Base-by-base conservation (phyloP, 1,284 basidiomycete species). In the Golubevia pallescens region DNA sequence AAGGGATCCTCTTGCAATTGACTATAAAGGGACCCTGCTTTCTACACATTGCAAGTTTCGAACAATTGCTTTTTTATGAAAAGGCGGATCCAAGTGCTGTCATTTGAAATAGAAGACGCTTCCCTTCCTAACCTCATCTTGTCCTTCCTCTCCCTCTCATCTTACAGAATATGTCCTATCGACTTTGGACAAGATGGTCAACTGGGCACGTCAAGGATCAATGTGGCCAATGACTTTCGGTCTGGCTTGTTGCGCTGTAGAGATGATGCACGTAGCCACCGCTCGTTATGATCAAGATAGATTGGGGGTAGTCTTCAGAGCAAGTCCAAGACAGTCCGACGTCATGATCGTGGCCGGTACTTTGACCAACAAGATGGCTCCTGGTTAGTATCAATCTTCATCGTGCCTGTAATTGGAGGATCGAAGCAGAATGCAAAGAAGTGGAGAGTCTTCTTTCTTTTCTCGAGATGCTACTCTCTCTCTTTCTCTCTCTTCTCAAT, bases 201-300 rank as follows among this genome's bases (percentile, higher is more conserved):
- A 99, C 87, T 99, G 96, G 96, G 95, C 92, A 14, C 89, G 96
- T 67, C 95, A 98, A 87, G 92, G 96, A 65, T 97, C 94, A 34
- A 96, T 98, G 91, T 99, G 97, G 97, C 97, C 97, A 55, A 97
- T 99, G 95, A 98, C 95, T 58, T 97, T 94, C 92, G 94, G 94
- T 87, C 90, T 99, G 63, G 96, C 97, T 2, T 99, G 96, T 87
- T 99, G 96, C 87, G 97, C 96, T 64, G 95, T 99, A 56, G 96
- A 99, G 88, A 96, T 96, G 93, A 96, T 96, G 87, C 95, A 97
- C 88, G 94, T 97, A 93, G 97, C 97, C 62, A 95, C 96, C 54
- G 94, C 97, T 14, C 91, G 97, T 70, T 99, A 99, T 87, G 97
- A 99, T 87, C 97, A 99, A 87, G 97, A 99, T 87, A 91, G 97